Conservation (phyloP, 2,329 filamentous ascomycete genomes). For the Fusarium proliferatum region DNA sequence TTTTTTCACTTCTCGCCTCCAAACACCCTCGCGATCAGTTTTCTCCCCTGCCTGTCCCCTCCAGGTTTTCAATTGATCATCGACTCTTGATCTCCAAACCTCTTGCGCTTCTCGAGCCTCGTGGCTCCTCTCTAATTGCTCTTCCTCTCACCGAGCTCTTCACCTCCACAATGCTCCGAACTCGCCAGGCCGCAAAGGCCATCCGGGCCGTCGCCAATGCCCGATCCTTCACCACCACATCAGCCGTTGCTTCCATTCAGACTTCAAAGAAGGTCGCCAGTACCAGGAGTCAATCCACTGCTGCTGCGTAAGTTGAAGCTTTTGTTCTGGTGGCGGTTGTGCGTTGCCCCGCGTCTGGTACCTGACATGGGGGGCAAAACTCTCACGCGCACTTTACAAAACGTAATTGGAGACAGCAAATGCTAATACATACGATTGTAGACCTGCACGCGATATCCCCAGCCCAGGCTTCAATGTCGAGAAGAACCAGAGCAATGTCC, state of each 20-base stretch:
- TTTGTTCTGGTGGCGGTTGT: not conserved
- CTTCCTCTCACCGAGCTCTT: not conserved
- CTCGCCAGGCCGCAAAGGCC: not conserved
- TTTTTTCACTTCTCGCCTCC: not conserved
- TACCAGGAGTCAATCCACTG: not conserved
- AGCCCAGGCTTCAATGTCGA: conserved; percentile 70
- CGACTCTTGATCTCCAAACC: not conserved
- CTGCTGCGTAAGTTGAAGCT: not conserved
- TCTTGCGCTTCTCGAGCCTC: not conserved
- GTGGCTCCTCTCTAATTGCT: not conserved
- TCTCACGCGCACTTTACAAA: not conserved
- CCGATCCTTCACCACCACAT: not conserved
- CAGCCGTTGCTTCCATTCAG: not conserved
- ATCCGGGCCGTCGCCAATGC: not conserved
- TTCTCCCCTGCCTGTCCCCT: not conserved
- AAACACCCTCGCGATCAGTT: not conserved
- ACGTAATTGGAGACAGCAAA: conserved; percentile 13
- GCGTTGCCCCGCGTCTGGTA: not conserved
- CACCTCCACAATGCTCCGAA: not conserved
- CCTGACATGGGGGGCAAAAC: not conserved
- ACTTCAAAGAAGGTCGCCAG: not conserved
- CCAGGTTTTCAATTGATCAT: not conserved
- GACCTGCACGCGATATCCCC: conserved; percentile 66
- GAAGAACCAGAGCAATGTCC: conserved; percentile 68
- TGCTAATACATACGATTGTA: conserved; percentile 30